Percentiles rank a stretch among this genome's conserved stretches.
Conservation (phyloP, 768 basidiomycete genomes). For the Lactarius hatsudake region DNA sequence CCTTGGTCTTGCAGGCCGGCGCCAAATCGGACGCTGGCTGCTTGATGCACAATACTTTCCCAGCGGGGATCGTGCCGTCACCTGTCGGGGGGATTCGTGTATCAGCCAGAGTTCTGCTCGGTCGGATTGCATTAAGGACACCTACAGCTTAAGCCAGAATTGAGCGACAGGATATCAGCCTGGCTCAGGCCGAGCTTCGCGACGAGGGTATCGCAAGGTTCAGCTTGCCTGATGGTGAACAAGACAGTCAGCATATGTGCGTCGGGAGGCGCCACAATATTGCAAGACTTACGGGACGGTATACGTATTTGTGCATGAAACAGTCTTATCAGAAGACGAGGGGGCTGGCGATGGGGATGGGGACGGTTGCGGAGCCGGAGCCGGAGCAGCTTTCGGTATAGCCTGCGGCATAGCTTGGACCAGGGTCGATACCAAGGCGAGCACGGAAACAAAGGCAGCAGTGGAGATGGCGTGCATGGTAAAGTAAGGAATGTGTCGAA, state of each 20-base stretch:
- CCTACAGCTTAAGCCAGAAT: conserved; percentile 13
- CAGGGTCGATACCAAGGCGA: conserved; percentile 2
- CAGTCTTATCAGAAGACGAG: not conserved
- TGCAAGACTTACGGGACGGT: not conserved
- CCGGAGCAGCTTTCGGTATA: no score
- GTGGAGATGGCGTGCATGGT: conserved; percentile 8
- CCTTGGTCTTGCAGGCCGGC: conserved; percentile 17
- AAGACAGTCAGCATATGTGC: not conserved
- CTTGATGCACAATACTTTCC: not conserved
- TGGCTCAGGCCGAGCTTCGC: not conserved
- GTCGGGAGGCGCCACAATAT: not conserved
- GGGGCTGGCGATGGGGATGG: not conserved
- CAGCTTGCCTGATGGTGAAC: not conserved
- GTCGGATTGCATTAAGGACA: not conserved
- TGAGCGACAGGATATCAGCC: not conserved
- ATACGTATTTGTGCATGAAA: not conserved
- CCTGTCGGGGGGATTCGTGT: not conserved
- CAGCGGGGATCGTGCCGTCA: not conserved
- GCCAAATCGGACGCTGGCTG: not conserved
- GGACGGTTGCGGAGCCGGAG: no score
- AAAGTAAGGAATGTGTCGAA: not conserved
- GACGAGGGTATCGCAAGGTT: conserved; percentile 4
- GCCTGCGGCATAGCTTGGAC: not conserved
- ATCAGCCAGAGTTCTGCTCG: not conserved
- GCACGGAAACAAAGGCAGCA: not conserved